Base-by-base conservation (phyloP, 306 rosid genomes). In the Datisca glomerata region DNA sequence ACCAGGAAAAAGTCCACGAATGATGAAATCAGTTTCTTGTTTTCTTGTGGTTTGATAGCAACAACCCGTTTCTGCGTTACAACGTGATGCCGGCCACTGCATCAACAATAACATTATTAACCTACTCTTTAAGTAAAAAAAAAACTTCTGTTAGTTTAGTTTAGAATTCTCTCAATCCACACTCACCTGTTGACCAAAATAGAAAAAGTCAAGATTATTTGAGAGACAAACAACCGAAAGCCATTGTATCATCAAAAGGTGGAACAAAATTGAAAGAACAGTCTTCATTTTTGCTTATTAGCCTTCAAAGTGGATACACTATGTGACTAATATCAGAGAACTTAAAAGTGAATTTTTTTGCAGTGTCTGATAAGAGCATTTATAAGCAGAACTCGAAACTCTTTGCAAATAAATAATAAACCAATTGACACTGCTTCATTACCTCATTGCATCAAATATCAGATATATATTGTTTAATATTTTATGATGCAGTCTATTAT, bases 101-200 rank as follows among this genome's bases (percentile, higher is more conserved):
- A n/a, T n/a, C n/a, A n/a, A n/a, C n/a, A n/a, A n/a, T n/a, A n/a
- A n/a, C n/a, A n/a, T n/a, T n/a, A n/a, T n/a, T n/a, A n/a, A n/a
- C n/a, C n/a, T n/a, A n/a, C n/a, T n/a, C n/a, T n/a, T n/a, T n/a
- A n/a, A n/a, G n/a, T n/a, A n/a, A n/a, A n/a, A n/a, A n/a, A n/a
- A n/a, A n/a, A n/a, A n/a, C n/a, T n/a, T 27, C 7, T 27, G 31
- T 27, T 27, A 4, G 31, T n/a, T 43, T n/a, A 21, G 16, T 22
- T n/a, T 14, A 43, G 9, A 12, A 18, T 43, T 19, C 7, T 43
- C n/a, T n/a, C n/a, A n/a, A n/a, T n/a, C n/a, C n/a, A n/a, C 43
- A 8, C 32, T 47, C 22, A 71, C 78, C 60, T 59, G 66, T 45
- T 71, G 67, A 4, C 61, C 67, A 1, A 71, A 51, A 28, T 37